Percentiles rank a stretch among this genome's conserved stretches.
Evolutionary conservation across 1,284 basidiomycete species (phyloP).

Genomic region (Heterobasidion occidentale): DNA sequence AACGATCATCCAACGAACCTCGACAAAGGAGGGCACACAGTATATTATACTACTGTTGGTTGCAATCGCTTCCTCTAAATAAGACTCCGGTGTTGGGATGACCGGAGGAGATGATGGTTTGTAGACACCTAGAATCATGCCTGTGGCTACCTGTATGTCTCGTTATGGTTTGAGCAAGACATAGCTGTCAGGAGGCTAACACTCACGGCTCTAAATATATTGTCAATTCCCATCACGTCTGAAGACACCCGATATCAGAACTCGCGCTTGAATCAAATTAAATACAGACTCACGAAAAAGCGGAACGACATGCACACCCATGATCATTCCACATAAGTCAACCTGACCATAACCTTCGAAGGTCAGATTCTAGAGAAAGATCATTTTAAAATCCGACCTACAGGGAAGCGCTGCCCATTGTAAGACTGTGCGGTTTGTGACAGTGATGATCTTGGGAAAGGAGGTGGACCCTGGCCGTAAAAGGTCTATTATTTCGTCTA

Average conservation of each 20-base stretch:
- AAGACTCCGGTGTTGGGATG: slow-evolving; percentile 18
- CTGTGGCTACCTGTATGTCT: slow-evolving; percentile 15
- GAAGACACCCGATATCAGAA: not conserved
- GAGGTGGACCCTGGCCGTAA: slow-evolving; percentile 18
- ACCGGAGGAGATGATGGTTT: slow-evolving; percentile 15
- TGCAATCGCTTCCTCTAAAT: slow-evolving; percentile 13
- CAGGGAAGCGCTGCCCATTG: slow-evolving; percentile 9
- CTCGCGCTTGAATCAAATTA: not conserved
- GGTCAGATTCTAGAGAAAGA: not conserved
- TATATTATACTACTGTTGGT: slow-evolving; percentile 15
- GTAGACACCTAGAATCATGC: slow-evolving; percentile 17
- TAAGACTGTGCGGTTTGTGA: slow-evolving; percentile 13
- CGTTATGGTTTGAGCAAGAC: not conserved
- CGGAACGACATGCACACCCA: slow-evolving; percentile 14
- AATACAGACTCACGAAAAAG: slow-evolving; percentile 9
- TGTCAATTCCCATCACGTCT: slow-evolving; percentile 15
- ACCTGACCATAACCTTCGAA: slow-evolving; percentile 15
- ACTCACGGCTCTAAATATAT: slow-evolving; percentile 11
- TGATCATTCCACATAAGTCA: slow-evolving; percentile 10
- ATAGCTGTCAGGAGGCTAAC: not conserved
- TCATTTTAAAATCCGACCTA: not conserved
- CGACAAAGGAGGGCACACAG: slow-evolving; percentile 21
- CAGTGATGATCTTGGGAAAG: slow-evolving; percentile 20
- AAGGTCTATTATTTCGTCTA: not conserved
- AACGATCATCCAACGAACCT: slow-evolving; percentile 12